Percentiles rank a stretch among this genome's conserved stretches.
Conservation (phyloP, 2,329 filamentous ascomycete genomes). For the Claviceps quebecensis region DNA sequence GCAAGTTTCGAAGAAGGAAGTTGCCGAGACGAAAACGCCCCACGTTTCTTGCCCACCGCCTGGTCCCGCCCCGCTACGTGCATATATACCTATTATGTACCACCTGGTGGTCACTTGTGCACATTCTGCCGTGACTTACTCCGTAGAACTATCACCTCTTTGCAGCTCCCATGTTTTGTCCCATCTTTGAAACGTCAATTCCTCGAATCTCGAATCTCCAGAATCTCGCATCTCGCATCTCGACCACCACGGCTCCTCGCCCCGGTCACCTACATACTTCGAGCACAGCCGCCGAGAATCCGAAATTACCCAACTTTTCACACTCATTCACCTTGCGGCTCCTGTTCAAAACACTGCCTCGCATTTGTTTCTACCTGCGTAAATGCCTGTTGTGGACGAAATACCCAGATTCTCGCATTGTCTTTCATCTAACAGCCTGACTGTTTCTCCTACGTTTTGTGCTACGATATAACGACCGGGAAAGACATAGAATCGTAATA, state of each 20-base stretch:
- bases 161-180: background rate
- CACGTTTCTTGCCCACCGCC: too few relatives aligned
- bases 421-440: background rate
- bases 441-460: background rate
- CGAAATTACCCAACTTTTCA: background rate
- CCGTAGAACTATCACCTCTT: too few relatives aligned
- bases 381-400: slow-evolving; percentile 1
- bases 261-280: background rate
- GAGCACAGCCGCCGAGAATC: background rate
- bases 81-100: too few relatives aligned
- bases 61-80: too few relatives aligned
- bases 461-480: slow-evolving; percentile 2
- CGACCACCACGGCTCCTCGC: background rate
- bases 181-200: background rate
- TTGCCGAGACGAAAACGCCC: too few relatives aligned
- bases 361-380: background rate
- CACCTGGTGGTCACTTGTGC: background rate
- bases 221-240: background rate
- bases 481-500: background rate
- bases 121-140: background rate
- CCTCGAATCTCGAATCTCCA: background rate
- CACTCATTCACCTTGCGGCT: background rate
- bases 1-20: too few relatives aligned
- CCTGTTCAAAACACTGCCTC: background rate
- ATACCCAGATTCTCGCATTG: slow-evolving; percentile 1